Conservation (phyloP, 176 grass and related monocot species). For the Rhynchospora breviuscula region DNA sequence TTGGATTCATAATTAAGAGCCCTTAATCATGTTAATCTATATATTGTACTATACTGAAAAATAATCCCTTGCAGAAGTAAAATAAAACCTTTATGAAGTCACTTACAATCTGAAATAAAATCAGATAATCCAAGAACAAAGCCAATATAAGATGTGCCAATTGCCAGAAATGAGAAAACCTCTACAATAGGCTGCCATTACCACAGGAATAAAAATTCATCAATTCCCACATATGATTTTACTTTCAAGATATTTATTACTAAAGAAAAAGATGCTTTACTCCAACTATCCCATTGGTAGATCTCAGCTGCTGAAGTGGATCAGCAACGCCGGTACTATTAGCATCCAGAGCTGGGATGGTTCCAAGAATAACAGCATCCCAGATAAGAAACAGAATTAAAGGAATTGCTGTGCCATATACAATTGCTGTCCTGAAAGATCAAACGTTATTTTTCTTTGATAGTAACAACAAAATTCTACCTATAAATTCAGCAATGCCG, state of each 20-base stretch:
- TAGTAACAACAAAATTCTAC: neutral
- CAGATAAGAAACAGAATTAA: slow-evolving; percentile 81
- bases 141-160: slow-evolving; percentile 91
- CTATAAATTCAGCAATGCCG: neutral
- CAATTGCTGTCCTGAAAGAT: slow-evolving; percentile 67
- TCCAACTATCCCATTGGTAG: slow-evolving; percentile 70
- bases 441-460: slow-evolving; percentile 7
- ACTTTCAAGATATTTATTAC: neutral
- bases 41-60: neutral
- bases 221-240: neutral
- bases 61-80: neutral
- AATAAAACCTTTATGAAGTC: slow-evolving; percentile 4
- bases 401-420: slow-evolving; percentile 78
- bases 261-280: slow-evolving; percentile 42
- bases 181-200: slow-evolving; percentile 75
- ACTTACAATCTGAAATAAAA: slow-evolving; percentile 90
- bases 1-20: neutral
- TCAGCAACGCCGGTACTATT: slow-evolving; percentile 33
- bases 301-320: slow-evolving; percentile 62
- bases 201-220: neutral
- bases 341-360: slow-evolving; percentile 41
- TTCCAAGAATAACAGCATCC: slow-evolving; percentile 91
- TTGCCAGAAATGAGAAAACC: slow-evolving; percentile 90
- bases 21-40: neutral
- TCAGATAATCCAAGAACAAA: slow-evolving; percentile 91